Evolutionary conservation across 2,329 filamentous ascomycete species (phyloP), one percentile per base, ranked within the genome.

Genomic region (Arthrocladium fulminans): DNA sequence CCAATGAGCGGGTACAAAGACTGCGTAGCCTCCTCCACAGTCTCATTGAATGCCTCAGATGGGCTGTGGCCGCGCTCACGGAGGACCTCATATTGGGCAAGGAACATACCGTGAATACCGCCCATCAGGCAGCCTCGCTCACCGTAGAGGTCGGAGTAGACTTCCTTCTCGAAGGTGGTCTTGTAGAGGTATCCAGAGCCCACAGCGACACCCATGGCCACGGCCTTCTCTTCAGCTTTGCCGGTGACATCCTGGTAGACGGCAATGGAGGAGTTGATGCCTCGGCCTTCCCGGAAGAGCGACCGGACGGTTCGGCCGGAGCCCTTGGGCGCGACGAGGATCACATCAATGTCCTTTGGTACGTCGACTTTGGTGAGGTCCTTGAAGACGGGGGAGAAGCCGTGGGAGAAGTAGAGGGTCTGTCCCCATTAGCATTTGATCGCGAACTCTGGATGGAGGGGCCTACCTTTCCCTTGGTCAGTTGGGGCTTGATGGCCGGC

Each of bases 351-450:
- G 75, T 97, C 86, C 60, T 71, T 80, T 73, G 92, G 92, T 56
- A 96, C 87, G 56, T 98, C 92, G 68, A 98, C 92, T 74, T 96
- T 94, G 80, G 92, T 98, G 68, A 92, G 83, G 71, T 95, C 84
- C 80, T 96, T 96, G 87, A 98, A 98, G 73, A 98, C 89, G 68
- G 92, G 92, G 56, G 92, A 97, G 86, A 98, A 98, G 67, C 92
- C 92, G 82, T 98, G 92, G 62, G 92, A 97, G 82, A 98, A 98
- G 85, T 98, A 98, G 62, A 98, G 87, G 54, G 92, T 98, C 90
- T 92, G 50, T 30, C n/a, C 22, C 10, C 3, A 38, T 60, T 45
- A 63, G 56, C 44, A 30, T 24, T 29, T 29, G 38, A 23, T 10
- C 25, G 29, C 20, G 20, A 38, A 27, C 53, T 50, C 32, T 12